Evolutionary conservation across 495 filamentous ascomycete species (phyloP).

Genomic region (Daldinia caldariorum): DNA sequence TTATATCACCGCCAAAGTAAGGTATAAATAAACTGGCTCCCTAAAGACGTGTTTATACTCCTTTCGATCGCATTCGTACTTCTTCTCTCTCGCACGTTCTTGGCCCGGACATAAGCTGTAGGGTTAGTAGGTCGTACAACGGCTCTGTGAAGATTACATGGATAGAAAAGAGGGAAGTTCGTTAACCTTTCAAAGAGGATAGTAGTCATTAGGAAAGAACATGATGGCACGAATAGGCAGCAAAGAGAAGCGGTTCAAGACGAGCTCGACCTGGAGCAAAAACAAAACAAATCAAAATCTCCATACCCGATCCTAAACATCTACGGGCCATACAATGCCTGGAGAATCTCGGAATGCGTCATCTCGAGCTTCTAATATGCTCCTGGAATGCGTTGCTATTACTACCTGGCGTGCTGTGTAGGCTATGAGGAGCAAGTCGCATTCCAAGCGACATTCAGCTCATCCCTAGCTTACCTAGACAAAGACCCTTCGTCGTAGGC

Average conservation of each 20-base stretch:
- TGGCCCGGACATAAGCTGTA: not conserved
- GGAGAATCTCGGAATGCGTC: constrained; percentile 35
- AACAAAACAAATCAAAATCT: constrained; percentile 1
- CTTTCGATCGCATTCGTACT: constrained; percentile 2
- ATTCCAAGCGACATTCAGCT: constrained; percentile 39
- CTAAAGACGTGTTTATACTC: not conserved
- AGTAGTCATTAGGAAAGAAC: not conserved
- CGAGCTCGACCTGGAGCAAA: not conserved
- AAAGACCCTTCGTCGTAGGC: not conserved
- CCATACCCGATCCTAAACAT: constrained; percentile 13
- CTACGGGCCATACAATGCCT: not conserved
- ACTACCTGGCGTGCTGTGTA: not conserved
- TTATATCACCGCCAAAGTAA: not conserved
- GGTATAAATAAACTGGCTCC: not conserved
- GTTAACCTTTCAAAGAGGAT: not conserved
- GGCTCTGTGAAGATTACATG: not conserved
- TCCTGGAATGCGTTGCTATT: constrained; percentile 46
- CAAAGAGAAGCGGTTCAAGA: not conserved
- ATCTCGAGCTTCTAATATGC: constrained; percentile 10
- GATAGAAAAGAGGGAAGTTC: not conserved
- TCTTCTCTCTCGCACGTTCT: constrained; percentile 5
- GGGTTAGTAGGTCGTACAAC: not conserved
- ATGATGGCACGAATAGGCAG: not conserved
- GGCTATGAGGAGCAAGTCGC: constrained; percentile 10
- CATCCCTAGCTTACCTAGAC: constrained; percentile 29